These are phyloP conservation scores for Hirsutella minnesotensis DNA, from an alignment of 2,329 filamentous ascomycete species.

Conservation along the genomic window DNA sequence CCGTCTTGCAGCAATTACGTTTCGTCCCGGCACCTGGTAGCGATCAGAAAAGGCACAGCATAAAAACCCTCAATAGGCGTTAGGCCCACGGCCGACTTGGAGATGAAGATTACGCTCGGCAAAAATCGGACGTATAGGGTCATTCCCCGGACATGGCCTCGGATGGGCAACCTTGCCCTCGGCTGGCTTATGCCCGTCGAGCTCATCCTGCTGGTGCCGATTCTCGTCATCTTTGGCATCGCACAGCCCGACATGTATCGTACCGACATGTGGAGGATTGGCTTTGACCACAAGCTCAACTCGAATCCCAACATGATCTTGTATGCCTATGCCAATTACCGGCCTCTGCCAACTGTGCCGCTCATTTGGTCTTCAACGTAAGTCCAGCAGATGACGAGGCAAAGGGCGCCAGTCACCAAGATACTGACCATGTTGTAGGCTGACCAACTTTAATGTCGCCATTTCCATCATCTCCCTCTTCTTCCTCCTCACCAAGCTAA, in stretches of 20 bases:
- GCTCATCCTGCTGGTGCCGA: constrained; percentile 50
- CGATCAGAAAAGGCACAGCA: too few relatives aligned
- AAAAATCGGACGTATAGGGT: constrained; percentile 32
- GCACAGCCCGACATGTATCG: constrained; percentile 63
- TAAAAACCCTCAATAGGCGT: too few relatives aligned
- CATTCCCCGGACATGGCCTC: constrained; percentile 47
- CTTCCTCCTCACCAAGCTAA: constrained; percentile 58
- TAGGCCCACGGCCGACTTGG: not conserved
- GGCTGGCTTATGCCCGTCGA: constrained; percentile 55
- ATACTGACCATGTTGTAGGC: constrained; percentile 28
- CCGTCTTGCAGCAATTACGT: too few relatives aligned
- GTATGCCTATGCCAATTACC: constrained; percentile 63
- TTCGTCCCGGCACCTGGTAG: too few relatives aligned
- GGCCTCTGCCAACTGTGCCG: constrained; percentile 47
- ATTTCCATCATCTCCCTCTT: constrained; percentile 68
- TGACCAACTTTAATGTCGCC: constrained; percentile 66
- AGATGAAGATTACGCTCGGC: constrained; percentile 12
- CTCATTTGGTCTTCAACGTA: constrained; percentile 65
- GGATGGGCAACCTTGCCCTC: constrained; percentile 36
- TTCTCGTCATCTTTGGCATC: constrained; percentile 61
- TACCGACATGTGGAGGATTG: constrained; percentile 61
- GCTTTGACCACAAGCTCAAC: constrained; percentile 60
- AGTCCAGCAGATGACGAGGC: constrained; percentile 22
- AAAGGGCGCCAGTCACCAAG: too few relatives aligned
- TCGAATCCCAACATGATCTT: constrained; percentile 58